Evolutionary conservation across 2,329 filamentous ascomycete species (phyloP).

Genomic region (Cercospora canescens): DNA sequence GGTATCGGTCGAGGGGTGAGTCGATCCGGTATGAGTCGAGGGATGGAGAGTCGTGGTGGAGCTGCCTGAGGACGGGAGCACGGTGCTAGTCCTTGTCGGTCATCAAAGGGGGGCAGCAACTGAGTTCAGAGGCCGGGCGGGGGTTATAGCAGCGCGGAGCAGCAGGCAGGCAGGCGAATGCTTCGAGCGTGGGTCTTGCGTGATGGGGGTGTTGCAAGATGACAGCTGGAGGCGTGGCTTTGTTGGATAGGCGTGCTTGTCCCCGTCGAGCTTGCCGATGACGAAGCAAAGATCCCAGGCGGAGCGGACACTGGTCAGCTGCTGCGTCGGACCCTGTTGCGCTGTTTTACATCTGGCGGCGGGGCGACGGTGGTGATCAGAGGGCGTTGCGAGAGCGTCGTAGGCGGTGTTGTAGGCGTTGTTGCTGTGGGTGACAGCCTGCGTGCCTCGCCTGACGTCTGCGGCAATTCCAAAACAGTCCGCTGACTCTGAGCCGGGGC

Average conservation of each 20-base stretch:
- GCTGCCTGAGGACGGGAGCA: slow-evolving; percentile 22
- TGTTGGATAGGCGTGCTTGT: slow-evolving; percentile 2
- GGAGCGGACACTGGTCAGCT: slow-evolving; percentile 20
- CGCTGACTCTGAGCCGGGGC: neutral
- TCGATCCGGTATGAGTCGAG: slow-evolving; percentile 9
- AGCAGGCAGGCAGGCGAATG: slow-evolving; percentile 1
- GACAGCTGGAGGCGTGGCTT: slow-evolving; percentile 6
- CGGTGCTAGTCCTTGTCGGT: slow-evolving; percentile 15
- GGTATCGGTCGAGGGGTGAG: slow-evolving; percentile 10
- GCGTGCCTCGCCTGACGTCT: neutral
- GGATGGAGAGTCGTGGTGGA: slow-evolving; percentile 8
- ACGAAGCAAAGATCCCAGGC: slow-evolving; percentile 20
- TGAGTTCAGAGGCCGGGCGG: slow-evolving; percentile 3
- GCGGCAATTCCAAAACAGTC: neutral
- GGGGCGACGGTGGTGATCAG: neutral
- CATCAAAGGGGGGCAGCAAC: slow-evolving; percentile 20
- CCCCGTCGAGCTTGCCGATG: slow-evolving; percentile 17
- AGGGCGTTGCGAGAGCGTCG: neutral
- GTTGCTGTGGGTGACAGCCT: neutral
- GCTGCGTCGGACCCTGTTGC: slow-evolving; percentile 19
- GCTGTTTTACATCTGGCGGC: slow-evolving; percentile 21
- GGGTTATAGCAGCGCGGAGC: neutral
- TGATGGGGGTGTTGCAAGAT: neutral
- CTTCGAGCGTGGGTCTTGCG: neutral
- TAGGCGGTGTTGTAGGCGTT: slow-evolving; percentile 1